Base-by-base conservation (phyloP, 441 rosid species). In the Erysimum pusillum region DNA sequence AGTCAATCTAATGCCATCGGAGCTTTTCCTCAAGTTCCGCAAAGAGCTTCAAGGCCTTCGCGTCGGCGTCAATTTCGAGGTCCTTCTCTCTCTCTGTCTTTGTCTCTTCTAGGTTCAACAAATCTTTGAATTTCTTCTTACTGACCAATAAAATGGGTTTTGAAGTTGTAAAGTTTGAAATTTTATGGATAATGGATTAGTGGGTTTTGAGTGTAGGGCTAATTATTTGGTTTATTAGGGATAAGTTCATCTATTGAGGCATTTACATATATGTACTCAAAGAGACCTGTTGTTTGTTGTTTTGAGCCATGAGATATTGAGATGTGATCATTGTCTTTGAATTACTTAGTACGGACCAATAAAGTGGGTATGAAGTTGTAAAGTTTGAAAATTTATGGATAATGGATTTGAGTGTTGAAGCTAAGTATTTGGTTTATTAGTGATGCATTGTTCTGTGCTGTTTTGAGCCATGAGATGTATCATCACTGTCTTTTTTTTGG, bases 31-130 rank as follows among this genome's bases (percentile, higher is more conserved):
- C 71, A 95, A 93, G 84, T 89, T 95, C 44, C 87, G 98, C 41
- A 95, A 89, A 85, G 92, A 95, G 81, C 80, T 90, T 62, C 87
- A 93, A 79, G 98, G 97, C 10, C 74, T 93, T 72, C 87, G 98
- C 38, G 88, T 93, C 71, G 98, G 98, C 76, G 86, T 91, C 83
- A 93, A 95, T 86, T 80, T 95, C 60, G 97, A 92, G 98, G 99
- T 83, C 39, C 0, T 3, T 59, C 22, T 63, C 42, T 61, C 48
- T 14, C 53, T 51, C 48, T 38, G 20, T 17, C 28, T 48, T 18
- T 61, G 15, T 44, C 51, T 42, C 77, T 22, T 52, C 10, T 53
- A 8, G 20, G n/a, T 52, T 54, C 18, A 41, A 9, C 20, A 25
- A 45, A 15, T 22, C 35, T 46, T 45, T 12, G 2, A 20, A 46